Base-by-base conservation (phyloP, 2,329 filamentous ascomycete species). In the Emericellopsis atlantica region DNA sequence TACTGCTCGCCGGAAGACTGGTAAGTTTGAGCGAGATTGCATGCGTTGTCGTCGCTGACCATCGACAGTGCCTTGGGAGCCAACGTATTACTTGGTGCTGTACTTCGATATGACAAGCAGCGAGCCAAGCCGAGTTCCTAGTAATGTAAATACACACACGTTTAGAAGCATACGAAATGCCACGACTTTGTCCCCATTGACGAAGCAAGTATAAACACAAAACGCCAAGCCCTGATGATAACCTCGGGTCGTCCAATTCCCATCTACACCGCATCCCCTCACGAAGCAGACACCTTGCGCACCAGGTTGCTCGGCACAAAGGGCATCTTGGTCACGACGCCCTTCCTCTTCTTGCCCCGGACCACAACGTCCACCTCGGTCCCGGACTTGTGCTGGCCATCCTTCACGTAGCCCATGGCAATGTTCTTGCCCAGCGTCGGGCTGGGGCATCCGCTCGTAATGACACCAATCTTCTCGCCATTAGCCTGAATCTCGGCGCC, bases 361-460 rank as follows among this genome's bases (percentile, higher is more conserved):
- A 95, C 81, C 32, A 86, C 59, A 4, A 95, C 79, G 15, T 79
- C 74, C 6, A 95, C 66, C 64, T 90, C 81, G 1, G 87, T 94
- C 10, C 87, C 88, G 26, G 75, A 70, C 72, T 93, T 93, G 60
- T 94, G 86, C 57, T 81, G 64, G 0, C 86, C 86, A 47, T 84
- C 79, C 61, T 79, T 77, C 55, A 95, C 70, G 56, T 95, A 95
- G 0, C 81, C 92, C 92, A 98, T 98, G 43, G 90, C 88, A 46
- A 98, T 90, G 60, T 96, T 95, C 68, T 83, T 83, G 48, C 81
- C 80, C 37, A 95, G 66, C 0, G 82, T 85, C 3, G 92, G 92
- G 55, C 83, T 89, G 1, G 92, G 92, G 49, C 87, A 85, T 14
- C 92, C 92, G 50, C 86, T 94, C 5, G 92, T 98, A 46, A 98